Conservation (phyloP, 371 early-diverging fungal genomes). For the Nematocida sp. region DNA sequence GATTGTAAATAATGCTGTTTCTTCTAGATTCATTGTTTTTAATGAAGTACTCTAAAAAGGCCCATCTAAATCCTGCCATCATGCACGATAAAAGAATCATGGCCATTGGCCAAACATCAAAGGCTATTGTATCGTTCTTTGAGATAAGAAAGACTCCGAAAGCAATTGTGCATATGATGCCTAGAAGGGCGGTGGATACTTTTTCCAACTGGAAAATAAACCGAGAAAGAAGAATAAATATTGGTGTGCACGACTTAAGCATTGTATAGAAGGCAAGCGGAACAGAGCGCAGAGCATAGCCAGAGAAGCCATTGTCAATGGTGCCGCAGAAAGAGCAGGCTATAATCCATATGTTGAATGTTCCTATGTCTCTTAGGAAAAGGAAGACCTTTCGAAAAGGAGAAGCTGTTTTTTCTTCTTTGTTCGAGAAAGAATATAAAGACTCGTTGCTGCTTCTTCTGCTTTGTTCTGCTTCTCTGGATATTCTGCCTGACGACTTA, state of each 20-base stretch:
- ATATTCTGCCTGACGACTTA: slow-evolving; percentile 6
- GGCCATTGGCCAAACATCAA: slow-evolving; percentile 36
- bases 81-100: slow-evolving; percentile 58
- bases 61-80: slow-evolving; percentile 66
- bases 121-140: slow-evolving; percentile 46
- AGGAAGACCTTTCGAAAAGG: background rate
- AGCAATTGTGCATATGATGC: slow-evolving; percentile 64
- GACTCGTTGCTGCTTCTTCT: background rate
- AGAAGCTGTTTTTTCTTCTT: too few species aligned
- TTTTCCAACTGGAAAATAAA: slow-evolving; percentile 65
- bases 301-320: slow-evolving; percentile 63
- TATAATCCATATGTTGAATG: slow-evolving; percentile 47
- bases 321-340: slow-evolving; percentile 62
- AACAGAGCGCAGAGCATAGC: slow-evolving; percentile 58
- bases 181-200: slow-evolving; percentile 49
- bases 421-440: background rate
- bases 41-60: slow-evolving; percentile 66
- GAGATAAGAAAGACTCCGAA: slow-evolving; percentile 63
- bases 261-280: slow-evolving; percentile 67
- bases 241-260: slow-evolving; percentile 66
- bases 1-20: slow-evolving; percentile 52
- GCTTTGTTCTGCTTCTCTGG: background rate
- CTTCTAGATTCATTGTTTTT: slow-evolving; percentile 36
- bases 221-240: slow-evolving; percentile 65
- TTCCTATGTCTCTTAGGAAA: slow-evolving; percentile 35